Evolutionary conservation across 192 early-diverging fungal species (phyloP).

Genomic region (Backusella tarrabulga): DNA sequence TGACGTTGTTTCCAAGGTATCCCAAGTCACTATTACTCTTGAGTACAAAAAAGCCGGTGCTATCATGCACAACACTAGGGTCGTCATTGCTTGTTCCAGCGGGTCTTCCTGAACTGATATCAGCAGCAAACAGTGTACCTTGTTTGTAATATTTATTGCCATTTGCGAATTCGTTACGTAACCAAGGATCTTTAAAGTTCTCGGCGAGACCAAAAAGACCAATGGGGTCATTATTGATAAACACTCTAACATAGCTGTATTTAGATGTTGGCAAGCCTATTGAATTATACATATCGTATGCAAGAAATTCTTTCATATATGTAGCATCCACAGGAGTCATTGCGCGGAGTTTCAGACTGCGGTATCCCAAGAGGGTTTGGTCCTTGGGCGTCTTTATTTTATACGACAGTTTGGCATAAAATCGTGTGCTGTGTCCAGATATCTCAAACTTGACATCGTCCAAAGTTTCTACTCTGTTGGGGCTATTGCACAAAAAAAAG

Average conservation of each 20-base stretch:
- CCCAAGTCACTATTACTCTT: background rate
- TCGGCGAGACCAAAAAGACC: slow-evolving; percentile 12
- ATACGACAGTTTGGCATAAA: background rate
- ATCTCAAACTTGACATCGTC: background rate
- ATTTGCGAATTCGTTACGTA: slow-evolving; percentile 24
- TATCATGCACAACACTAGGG: background rate
- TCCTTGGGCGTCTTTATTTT: background rate
- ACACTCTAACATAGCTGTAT: background rate
- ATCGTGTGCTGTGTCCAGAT: background rate
- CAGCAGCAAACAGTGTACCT: background rate
- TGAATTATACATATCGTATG: background rate
- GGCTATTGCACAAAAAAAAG: background rate
- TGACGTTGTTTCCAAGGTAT: background rate
- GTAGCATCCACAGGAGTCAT: background rate
- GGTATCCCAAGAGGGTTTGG: background rate
- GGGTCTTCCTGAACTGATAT: background rate
- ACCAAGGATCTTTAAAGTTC: slow-evolving; percentile 35
- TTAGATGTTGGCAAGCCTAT: background rate
- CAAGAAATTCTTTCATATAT: slow-evolving; percentile 2
- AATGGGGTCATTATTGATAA: background rate
- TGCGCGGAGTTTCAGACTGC: background rate
- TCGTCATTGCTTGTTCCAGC: too few relatives aligned
- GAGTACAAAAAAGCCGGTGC: background rate
- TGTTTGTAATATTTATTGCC: slow-evolving; percentile 24
- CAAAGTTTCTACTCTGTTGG: background rate